Conservation (phyloP, 805 yeast genomes). For the Candida succiphila region DNA sequence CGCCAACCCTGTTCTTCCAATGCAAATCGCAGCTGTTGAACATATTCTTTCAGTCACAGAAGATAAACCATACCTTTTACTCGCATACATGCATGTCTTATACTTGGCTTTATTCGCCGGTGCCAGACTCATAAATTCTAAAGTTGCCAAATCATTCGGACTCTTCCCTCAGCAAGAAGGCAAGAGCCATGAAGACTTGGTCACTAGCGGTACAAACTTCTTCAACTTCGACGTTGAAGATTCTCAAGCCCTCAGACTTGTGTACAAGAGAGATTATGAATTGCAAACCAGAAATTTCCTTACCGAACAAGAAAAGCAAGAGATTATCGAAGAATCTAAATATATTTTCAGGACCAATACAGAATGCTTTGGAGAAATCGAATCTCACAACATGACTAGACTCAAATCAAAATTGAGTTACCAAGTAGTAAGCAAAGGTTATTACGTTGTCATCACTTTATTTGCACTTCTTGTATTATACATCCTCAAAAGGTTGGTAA, state of each 20-base stretch:
- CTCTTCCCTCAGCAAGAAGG: conserved; percentile 69
- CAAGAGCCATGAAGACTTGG: conserved; percentile 51
- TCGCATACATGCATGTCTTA: conserved; percentile 81
- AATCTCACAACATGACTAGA: conserved; percentile 49
- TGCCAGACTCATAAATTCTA: conserved; percentile 63
- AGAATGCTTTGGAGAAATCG: conserved; percentile 55
- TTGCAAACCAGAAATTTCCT: conserved; percentile 62
- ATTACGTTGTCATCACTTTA: conserved; percentile 28
- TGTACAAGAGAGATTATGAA: conserved; percentile 71
- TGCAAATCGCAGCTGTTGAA: conserved; percentile 51
- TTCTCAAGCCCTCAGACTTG: conserved; percentile 51
- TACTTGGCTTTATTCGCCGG: conserved; percentile 84
- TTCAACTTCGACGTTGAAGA: conserved; percentile 58
- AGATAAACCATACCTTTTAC: conserved; percentile 58
- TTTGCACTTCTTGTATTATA: conserved; percentile 13
- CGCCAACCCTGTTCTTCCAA: conserved; percentile 42
- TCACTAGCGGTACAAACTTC: conserved; percentile 56
- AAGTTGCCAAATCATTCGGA: conserved; percentile 55
- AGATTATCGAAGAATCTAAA: conserved; percentile 58
- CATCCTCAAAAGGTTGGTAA: conserved; percentile 20
- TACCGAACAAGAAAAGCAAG: conserved; percentile 60
- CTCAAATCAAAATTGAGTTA: conserved; percentile 46
- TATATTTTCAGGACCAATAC: conserved; percentile 57
- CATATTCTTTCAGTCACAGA: conserved; percentile 46
- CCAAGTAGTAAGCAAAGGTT: conserved; percentile 41